phyloP scores from a whole-genome alignment of 2,329 filamentous ascomycete genomes.

The Ophiostoma pallidulum region DNA sequence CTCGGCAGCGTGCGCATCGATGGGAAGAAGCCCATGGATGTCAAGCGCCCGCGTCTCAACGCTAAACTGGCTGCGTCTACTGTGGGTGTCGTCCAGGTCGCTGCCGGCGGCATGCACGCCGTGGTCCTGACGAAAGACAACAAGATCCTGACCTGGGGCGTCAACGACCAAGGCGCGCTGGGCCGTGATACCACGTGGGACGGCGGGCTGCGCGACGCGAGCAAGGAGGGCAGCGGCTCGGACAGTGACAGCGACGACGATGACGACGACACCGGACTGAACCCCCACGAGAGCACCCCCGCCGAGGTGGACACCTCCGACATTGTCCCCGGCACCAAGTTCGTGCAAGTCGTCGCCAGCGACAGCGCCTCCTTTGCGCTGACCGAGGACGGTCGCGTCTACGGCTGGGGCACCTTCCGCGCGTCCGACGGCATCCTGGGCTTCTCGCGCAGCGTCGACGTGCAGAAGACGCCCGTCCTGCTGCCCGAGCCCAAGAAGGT shows the following conservation, averaged over 20 bases:
- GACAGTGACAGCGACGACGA: slow-evolving; percentile 23
- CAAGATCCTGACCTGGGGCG: slow-evolving; percentile 76
- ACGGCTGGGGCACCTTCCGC: slow-evolving; percentile 78
- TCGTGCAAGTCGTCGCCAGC: slow-evolving; percentile 56
- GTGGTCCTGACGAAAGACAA: slow-evolving; percentile 70
- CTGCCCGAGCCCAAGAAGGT: slow-evolving; percentile 59
- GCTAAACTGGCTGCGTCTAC: slow-evolving; percentile 44
- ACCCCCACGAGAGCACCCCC: slow-evolving; percentile 54
- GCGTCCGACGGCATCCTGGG: slow-evolving; percentile 42
- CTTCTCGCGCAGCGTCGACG: slow-evolving; percentile 22
- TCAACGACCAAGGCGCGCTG: slow-evolving; percentile 76
- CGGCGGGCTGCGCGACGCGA: slow-evolving; percentile 46
- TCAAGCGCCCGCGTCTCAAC: slow-evolving; percentile 66
- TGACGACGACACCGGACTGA: slow-evolving; percentile 38
- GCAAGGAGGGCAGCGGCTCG: slow-evolving; percentile 36
- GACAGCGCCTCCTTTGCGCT: slow-evolving; percentile 70
- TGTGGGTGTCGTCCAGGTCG: slow-evolving; percentile 63
- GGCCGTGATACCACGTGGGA: slow-evolving; percentile 61
- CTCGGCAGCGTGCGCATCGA: slow-evolving; percentile 58
- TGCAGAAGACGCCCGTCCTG: slow-evolving; percentile 42
- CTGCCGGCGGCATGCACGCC: slow-evolving; percentile 75
- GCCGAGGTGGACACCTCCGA: slow-evolving; percentile 42
- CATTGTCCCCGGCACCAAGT: slow-evolving; percentile 23
- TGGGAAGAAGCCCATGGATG: slow-evolving; percentile 55
- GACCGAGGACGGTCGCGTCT: slow-evolving; percentile 65